Conservation (phyloP, 768 basidiomycete genomes). For the Coprinopsis strossmayeri region DNA sequence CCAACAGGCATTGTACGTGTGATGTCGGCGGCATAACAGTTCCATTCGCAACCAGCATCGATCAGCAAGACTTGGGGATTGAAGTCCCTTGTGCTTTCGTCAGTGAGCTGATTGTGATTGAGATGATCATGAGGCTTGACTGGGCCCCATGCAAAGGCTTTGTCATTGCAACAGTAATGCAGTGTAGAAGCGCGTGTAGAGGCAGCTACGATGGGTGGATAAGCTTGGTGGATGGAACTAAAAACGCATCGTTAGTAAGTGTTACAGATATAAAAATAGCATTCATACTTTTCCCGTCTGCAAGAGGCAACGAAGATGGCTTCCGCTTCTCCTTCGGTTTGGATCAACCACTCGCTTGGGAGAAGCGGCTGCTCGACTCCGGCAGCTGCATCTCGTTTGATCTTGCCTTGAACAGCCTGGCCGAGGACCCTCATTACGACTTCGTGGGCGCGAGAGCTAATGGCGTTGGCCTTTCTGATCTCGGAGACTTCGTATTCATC, state of each 20-base stretch:
- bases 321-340: constrained; percentile 91
- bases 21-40: constrained; percentile 43
- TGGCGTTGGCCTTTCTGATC: constrained; percentile 76
- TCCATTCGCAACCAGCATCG: constrained; percentile 93
- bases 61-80: constrained; percentile 77
- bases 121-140: constrained; percentile 46
- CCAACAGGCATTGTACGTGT: constrained; percentile 90
- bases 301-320: constrained; percentile 91
- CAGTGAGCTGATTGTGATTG: constrained; percentile 43
- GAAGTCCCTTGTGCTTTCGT: constrained; percentile 36
- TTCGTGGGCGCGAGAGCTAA: constrained; percentile 88
- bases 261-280: not conserved
- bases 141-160: constrained; percentile 82
- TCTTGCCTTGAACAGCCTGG: constrained; percentile 52
- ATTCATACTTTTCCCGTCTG: constrained; percentile 73
- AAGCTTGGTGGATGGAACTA: constrained; percentile 83
- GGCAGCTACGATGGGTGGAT: constrained; percentile 88
- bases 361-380: constrained; percentile 46
- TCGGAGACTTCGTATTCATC: constrained; percentile 62
- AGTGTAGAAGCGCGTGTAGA: constrained; percentile 83
- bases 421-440: constrained; percentile 90
- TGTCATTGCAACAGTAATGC: constrained; percentile 93
- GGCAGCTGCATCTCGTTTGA: constrained; percentile 37
- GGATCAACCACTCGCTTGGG: constrained; percentile 82
- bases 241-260: constrained; percentile 4